Evolutionary conservation across 1,284 basidiomycete species (phyloP).

Genomic region (Heterobasidion irregulare): DNA sequence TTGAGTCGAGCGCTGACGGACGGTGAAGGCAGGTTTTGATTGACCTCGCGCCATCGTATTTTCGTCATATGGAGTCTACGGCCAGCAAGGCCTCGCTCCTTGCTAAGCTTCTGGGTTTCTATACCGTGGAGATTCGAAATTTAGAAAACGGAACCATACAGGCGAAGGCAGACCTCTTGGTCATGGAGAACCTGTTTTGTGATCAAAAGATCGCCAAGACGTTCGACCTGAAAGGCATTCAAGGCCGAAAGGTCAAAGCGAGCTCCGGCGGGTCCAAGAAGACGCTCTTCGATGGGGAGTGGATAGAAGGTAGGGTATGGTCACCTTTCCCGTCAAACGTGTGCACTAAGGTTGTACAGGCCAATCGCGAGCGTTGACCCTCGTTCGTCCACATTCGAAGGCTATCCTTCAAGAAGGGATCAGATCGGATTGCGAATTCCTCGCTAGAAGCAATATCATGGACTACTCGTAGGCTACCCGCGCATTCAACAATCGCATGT

Average conservation of each 20-base stretch:
- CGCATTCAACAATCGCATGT: not conserved
- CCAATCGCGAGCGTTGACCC: constrained; percentile 53
- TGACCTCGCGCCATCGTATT: constrained; percentile 69
- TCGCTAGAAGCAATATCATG: constrained; percentile 72
- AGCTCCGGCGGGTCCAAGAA: constrained; percentile 30
- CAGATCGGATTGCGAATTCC: constrained; percentile 60
- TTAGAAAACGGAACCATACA: constrained; percentile 58
- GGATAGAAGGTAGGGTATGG: constrained; percentile 58
- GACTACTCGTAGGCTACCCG: constrained; percentile 58
- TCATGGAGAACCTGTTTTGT: constrained; percentile 81
- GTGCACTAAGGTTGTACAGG: constrained; percentile 23
- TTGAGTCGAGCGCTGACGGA: not conserved
- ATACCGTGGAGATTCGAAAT: constrained; percentile 67
- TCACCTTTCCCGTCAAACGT: not conserved
- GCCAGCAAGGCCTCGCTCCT: constrained; percentile 57
- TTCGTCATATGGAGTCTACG: constrained; percentile 65
- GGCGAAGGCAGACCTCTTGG: constrained; percentile 62
- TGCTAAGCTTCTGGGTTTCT: constrained; percentile 74
- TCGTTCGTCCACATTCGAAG: constrained; percentile 67
- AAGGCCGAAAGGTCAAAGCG: constrained; percentile 47
- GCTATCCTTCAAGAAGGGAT: constrained; percentile 60
- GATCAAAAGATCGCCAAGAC: constrained; percentile 56
- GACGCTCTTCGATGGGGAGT: constrained; percentile 73
- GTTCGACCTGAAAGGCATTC: constrained; percentile 77
- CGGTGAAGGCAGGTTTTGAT: constrained; percentile 61